Evolutionary conservation across 2,329 filamentous ascomycete genomes (phyloP), one percentile per base, ranked within the genome.

Genomic region (Alternaria viburni): DNA sequence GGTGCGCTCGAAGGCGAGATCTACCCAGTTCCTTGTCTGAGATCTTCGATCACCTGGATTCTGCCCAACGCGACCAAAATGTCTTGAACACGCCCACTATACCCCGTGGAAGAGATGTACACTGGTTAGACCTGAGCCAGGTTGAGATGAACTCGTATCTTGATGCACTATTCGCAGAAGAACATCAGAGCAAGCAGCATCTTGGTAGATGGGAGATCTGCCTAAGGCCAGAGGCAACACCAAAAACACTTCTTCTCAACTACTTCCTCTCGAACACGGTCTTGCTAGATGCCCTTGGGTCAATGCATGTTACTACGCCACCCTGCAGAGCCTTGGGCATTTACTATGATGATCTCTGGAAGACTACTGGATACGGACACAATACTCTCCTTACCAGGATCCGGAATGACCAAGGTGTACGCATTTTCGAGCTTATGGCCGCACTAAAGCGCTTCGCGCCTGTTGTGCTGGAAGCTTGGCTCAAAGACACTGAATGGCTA

Each of bases 91-190:
- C n/a, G n/a, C n/a, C n/a, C n/a, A n/a, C n/a, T n/a, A n/a, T n/a
- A n/a, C n/a, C n/a, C n/a, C n/a, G 32, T 41, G 32, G 10, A 4
- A 41, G 15, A 9, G 32, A 41, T 5, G 17, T 17, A 41, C 46
- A n/a, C 6, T 56, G 43, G 54, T 47, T 57, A 8, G 54, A 57
- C n/a, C 21, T 57, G 2, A 57, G 43, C 10, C 54, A 57, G n/a
- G 15, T 49, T 2, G 11, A 12, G 21, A 26, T 23, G 3, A 49
- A 57, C 10, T 44, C 54, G 6, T 57, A 57, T 44, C 47, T 57
- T 17, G 17, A 57, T 15, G 10, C 17, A 5, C 43, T 57, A 3
- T 57, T 57, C 17, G 26, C 43, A 5, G 21, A 47, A 13, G 54
- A 23, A 4, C 13, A 36, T 13, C 17, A 44, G 43, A 47, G 46